These are phyloP conservation scores for Diaporthe destruens DNA, from an alignment of 2,329 filamentous ascomycete species.

Conservation along the genomic window DNA sequence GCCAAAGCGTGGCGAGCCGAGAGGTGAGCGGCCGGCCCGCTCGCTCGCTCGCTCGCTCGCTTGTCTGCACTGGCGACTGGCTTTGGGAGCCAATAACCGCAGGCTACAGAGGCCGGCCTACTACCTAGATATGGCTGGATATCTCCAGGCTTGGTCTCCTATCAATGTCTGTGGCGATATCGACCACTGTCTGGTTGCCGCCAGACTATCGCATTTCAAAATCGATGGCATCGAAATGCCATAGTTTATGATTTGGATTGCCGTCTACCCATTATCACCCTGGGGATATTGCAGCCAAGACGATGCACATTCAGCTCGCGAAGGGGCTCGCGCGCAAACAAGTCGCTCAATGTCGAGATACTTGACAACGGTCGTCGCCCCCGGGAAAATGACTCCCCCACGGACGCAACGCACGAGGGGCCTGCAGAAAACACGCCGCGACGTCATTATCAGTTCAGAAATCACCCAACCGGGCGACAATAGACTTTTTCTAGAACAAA, in stretches of 20 bases:
- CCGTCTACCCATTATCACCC: background rate
- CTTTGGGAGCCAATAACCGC: background rate
- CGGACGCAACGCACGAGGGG: background rate
- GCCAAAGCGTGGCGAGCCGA: conserved; percentile 22
- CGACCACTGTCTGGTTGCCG: background rate
- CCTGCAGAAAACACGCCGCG: background rate
- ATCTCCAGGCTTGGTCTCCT: background rate
- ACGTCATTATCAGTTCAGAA: conserved; percentile 30
- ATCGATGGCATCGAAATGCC: background rate
- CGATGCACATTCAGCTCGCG: background rate
- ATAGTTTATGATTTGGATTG: background rate
- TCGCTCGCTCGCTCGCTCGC: background rate
- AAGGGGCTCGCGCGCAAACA: conserved; percentile 10
- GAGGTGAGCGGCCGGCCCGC: background rate
- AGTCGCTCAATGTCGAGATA: background rate
- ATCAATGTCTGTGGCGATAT: background rate
- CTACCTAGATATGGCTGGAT: background rate
- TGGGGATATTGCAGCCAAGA: background rate
- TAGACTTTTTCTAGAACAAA: conserved; percentile 22
- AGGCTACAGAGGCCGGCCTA: background rate
- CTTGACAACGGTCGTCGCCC: background rate
- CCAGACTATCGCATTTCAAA: background rate
- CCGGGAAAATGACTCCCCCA: background rate
- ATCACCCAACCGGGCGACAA: background rate
- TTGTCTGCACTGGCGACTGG: background rate